A percentile compares a stretch with the other conserved stretches of the same genome.
Conservation (phyloP, 768 basidiomycete species). For the Lactarius tabidus region DNA sequence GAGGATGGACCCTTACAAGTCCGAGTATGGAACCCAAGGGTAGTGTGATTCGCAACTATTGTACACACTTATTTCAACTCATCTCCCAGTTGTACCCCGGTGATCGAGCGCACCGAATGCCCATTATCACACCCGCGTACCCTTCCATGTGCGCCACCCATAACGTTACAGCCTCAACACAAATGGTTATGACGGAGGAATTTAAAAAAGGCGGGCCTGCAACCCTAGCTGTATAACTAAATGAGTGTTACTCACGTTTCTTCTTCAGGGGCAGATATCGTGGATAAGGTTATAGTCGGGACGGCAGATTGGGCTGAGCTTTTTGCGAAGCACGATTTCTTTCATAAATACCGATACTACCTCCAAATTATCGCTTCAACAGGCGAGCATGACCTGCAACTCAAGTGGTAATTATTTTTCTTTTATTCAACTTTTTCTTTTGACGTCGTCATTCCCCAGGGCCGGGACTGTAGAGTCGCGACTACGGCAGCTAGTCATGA, state of each 20-base stretch:
- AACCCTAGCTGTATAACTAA: not conserved
- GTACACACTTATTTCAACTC: constrained; percentile 11
- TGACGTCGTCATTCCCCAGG: constrained; percentile 37
- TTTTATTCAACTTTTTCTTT: not conserved
- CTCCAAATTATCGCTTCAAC: constrained; percentile 94
- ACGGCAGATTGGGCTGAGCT: constrained; percentile 86
- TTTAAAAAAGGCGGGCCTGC: constrained; percentile 73
- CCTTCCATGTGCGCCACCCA: constrained; percentile 99
- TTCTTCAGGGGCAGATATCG: constrained; percentile 82
- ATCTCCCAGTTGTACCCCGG: constrained; percentile 72
- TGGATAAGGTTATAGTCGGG: constrained; percentile 85
- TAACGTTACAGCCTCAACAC: constrained; percentile 93
- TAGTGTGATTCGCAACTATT: constrained; percentile 28
- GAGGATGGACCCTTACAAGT: constrained; percentile 92
- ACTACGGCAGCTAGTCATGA: constrained; percentile 94
- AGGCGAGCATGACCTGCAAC: constrained; percentile 74
- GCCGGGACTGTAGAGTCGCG: constrained; percentile 98
- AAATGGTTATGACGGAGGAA: constrained; percentile 94
- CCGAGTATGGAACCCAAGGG: constrained; percentile 97
- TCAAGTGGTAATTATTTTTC: constrained; percentile 74
- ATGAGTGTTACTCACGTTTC: constrained; percentile 23
- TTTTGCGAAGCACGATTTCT: constrained; percentile 96
- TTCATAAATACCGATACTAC: constrained; percentile 94
- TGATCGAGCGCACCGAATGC: constrained; percentile 96
- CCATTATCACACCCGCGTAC: constrained; percentile 98